phyloP scores from a whole-genome alignment of 345 rosid species.

The Eucalyptus sideroxylon region DNA sequence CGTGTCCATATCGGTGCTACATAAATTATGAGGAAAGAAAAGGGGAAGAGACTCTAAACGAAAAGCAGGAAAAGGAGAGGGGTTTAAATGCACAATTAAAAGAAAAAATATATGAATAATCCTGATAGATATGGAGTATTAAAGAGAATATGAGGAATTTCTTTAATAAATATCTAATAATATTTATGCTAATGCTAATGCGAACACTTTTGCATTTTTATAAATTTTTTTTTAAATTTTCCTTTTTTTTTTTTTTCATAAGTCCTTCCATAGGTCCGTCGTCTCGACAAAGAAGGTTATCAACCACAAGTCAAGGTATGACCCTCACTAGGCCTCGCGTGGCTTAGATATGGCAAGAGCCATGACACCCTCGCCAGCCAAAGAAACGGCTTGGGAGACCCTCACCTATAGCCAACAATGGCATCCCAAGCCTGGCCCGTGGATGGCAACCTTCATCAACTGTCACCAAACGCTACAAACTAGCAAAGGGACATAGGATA shows the following conservation, averaged over 20 bases:
- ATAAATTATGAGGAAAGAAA: neutral
- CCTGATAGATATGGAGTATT: neutral
- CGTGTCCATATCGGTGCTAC: accelerated
- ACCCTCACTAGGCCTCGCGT: neutral
- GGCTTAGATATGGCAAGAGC: neutral
- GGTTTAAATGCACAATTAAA: neutral
- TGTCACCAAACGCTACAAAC: neutral
- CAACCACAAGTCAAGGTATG: neutral
- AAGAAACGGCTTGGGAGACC: neutral
- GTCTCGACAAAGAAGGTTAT: neutral
- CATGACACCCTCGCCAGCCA: neutral
- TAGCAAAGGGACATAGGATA: neutral
- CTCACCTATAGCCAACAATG: neutral
- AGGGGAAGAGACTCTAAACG: neutral
- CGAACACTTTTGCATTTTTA: no score
- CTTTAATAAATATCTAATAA: neutral
- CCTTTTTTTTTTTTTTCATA: no score
- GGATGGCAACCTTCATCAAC: neutral
- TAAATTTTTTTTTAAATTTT: no score
- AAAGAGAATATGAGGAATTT: neutral
- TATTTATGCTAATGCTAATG: no score
- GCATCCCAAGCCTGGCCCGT: neutral
- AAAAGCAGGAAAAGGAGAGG: neutral
- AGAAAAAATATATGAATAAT: no score
- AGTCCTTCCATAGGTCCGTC: neutral